Percentiles rank a stretch among this genome's conserved stretches.
Evolutionary conservation across 2,329 filamentous ascomycete species (phyloP).

Genomic region (Ascochyta pisi): DNA sequence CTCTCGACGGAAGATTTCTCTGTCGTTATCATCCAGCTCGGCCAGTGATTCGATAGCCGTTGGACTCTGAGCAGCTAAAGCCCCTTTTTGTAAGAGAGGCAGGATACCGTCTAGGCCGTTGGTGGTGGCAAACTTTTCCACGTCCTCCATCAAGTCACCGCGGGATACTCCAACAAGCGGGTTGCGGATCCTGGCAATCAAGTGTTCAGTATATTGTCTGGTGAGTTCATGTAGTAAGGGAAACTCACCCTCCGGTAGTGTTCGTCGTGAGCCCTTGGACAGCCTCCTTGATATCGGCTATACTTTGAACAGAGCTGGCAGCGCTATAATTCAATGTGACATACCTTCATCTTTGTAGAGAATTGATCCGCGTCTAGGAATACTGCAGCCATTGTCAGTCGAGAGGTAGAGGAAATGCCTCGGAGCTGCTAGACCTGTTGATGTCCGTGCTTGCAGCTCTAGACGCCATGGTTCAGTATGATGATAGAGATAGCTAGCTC

Average conservation of each 20-base stretch:
- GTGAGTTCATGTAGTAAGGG: neutral
- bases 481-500: no score
- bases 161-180: slow-evolving; percentile 62
- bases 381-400: no score
- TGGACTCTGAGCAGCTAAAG: slow-evolving; percentile 75
- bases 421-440: no score
- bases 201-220: slow-evolving; percentile 9
- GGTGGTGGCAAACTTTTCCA: slow-evolving; percentile 65
- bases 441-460: no score
- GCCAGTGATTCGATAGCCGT: slow-evolving; percentile 67
- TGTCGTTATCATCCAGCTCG: slow-evolving; percentile 67
- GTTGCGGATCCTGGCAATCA: slow-evolving; percentile 58
- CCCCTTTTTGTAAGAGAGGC: slow-evolving; percentile 44
- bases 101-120: slow-evolving; percentile 32
- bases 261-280: no score
- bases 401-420: no score
- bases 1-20: slow-evolving; percentile 65
- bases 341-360: no score
- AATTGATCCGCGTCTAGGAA: no score
- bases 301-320: no score
- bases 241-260: slow-evolving; percentile 33
- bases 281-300: no score
- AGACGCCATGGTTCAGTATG: no score
- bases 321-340: no score
- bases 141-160: slow-evolving; percentile 37